Evolutionary conservation across 2,329 filamentous ascomycete species (phyloP).

Genomic region (Aspergillus sergii): DNA sequence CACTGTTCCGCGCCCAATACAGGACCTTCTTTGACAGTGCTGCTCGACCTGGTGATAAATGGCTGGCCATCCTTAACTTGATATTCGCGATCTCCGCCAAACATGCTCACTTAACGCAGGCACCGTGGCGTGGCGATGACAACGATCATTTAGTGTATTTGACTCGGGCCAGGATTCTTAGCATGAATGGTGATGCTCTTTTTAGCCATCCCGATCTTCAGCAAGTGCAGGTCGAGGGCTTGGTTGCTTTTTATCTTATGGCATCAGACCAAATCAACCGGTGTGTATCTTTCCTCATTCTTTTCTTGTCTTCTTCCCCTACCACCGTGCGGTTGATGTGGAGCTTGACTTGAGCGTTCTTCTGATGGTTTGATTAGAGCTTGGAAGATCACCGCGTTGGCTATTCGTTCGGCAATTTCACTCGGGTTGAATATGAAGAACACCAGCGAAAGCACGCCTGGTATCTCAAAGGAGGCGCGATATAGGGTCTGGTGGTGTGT

Average conservation of each 20-base stretch:
- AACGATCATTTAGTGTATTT: constrained; percentile 49
- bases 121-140: constrained; percentile 45
- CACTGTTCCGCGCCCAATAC: constrained; percentile 45
- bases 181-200: constrained; percentile 45
- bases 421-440: constrained; percentile 50
- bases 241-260: constrained; percentile 49
- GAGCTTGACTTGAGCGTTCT: neutral
- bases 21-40: constrained; percentile 40
- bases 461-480: constrained; percentile 48
- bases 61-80: constrained; percentile 50
- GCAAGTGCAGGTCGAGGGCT: constrained; percentile 47
- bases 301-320: neutral
- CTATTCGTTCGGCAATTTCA: constrained; percentile 46
- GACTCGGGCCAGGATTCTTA: constrained; percentile 46
- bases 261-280: constrained; percentile 48
- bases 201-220: constrained; percentile 50
- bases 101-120: constrained; percentile 46
- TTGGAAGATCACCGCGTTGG: constrained; percentile 46
- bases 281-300: constrained; percentile 27
- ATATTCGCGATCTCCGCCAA: constrained; percentile 50
- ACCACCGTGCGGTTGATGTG: neutral
- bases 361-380: constrained; percentile 30
- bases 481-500: constrained; percentile 52
- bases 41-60: constrained; percentile 41
- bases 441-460: constrained; percentile 38